Base-by-base conservation (phyloP, 257 asterid species). In the Capsicum baccatum region DNA sequence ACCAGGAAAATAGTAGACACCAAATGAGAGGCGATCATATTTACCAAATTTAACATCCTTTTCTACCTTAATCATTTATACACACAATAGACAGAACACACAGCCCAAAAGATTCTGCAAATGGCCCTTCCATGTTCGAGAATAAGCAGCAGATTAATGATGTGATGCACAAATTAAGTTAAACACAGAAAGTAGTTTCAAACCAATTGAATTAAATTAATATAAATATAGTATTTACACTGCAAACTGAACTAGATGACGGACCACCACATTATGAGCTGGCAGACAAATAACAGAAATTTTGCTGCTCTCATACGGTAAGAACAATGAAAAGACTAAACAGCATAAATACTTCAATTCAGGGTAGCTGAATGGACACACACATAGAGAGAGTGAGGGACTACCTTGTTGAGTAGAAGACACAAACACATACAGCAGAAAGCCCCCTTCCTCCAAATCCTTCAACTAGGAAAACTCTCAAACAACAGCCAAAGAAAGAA, bases 41-140 rank as follows among this genome's bases (percentile, higher is more conserved):
- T 76, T 76, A 52, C 5, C 62, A 81, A 26, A 62, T 42, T 59
- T 33, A 83, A 4, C n/a, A 0, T 71, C 78, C 52, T 67, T 60
- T 83, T 81, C 21, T 79, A 94, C 98, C 98, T 93, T 97, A 70
- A 97, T 83, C 99, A 97, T 97, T 97, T 97, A 90, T 92, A 97
- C 33, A 94, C 98, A 90, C 99, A 97, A 91, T 97, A 95, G 68
- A 91, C 89, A 60, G 99, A 95, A 85, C 97, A 94, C 10, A 92
- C 98, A 97, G 83, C 99, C 99, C 91, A 97, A 90, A 59, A 97
- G 92, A 91, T 97, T 97, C 93, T 97, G 98, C 95, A 97, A 83
- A 92, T 97, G 99, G 81, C 99, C 99, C 94, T 88, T 97, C 99
- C 99, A 97, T 50, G 98, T 97, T 84, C 99, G 95, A 86, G 99